Evolutionary conservation across 306 rosid species (phyloP).

Genomic region (Cucumis cinereus): DNA sequence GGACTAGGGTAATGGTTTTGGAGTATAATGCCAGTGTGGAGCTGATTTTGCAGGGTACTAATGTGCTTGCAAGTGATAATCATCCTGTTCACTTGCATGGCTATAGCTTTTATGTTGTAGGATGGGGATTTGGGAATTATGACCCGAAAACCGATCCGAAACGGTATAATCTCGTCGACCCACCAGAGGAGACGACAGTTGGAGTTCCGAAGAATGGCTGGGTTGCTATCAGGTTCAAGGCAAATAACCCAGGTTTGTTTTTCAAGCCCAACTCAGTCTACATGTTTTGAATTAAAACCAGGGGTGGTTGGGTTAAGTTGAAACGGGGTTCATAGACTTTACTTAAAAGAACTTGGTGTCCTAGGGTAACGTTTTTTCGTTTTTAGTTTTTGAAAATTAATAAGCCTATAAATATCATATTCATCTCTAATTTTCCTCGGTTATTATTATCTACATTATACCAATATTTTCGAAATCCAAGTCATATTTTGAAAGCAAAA

Average conservation of each 20-base stretch:
- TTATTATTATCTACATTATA: no score
- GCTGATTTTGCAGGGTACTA: slow-evolving; percentile 20
- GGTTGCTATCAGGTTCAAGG: slow-evolving; percentile 22
- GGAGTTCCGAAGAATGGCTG: slow-evolving; percentile 33
- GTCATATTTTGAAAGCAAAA: no score
- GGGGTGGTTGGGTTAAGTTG: no score
- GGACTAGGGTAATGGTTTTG: slow-evolving; percentile 31
- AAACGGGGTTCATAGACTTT: no score
- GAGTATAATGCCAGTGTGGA: slow-evolving; percentile 34
- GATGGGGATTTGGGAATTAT: slow-evolving; percentile 21
- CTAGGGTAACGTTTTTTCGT: no score
- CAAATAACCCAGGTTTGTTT: slow-evolving; percentile 24
- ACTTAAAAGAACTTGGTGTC: no score
- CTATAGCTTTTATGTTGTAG: slow-evolving; percentile 23
- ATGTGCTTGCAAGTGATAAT: slow-evolving; percentile 20
- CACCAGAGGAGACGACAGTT: slow-evolving; percentile 28
- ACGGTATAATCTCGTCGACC: slow-evolving; percentile 25
- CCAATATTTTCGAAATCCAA: no score
- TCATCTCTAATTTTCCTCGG: no score
- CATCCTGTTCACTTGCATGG: slow-evolving; percentile 36
- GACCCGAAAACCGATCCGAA: slow-evolving; percentile 9
- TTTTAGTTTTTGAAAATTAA: no score
- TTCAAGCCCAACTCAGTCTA: neutral
- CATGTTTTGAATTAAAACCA: no score
- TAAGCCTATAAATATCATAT: no score